Conservation (phyloP, 257 asterid species). For the Parsonsia alboflavescens region DNA sequence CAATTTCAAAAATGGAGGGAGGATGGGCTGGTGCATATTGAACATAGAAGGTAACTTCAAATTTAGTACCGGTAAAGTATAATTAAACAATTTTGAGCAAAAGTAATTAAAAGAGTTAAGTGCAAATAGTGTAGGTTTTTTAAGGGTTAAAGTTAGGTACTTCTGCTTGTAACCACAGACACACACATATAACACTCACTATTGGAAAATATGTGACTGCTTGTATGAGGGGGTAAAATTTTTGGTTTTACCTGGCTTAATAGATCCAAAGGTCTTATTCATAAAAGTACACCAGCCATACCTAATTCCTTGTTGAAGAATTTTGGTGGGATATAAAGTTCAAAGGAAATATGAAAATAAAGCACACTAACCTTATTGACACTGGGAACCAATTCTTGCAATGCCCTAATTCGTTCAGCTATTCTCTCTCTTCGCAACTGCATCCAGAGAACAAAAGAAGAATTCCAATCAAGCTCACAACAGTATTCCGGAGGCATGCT, state of each 20-base stretch:
- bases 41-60: not conserved
- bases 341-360: not conserved
- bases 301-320: conserved; percentile 2
- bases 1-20: not conserved
- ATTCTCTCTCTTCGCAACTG: conserved; percentile 96
- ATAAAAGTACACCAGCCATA: not conserved
- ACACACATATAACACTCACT: not conserved
- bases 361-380: conserved; percentile 74
- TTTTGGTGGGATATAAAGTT: not conserved
- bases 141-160: too few species aligned
- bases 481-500: not conserved
- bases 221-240: not conserved
- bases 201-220: not conserved
- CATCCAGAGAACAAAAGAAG: conserved; percentile 8
- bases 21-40: not conserved
- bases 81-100: not conserved
- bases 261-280: not conserved
- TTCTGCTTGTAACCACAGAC: too few species aligned
- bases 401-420: conserved; percentile 92
- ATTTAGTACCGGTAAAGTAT: not conserved
- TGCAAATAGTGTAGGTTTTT: not conserved
- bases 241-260: too few species aligned
- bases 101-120: not conserved
- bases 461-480: not conserved
- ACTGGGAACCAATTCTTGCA: conserved; percentile 96